These are phyloP conservation scores for Epichloe amarillans DNA, from an alignment of 2,329 filamentous ascomycete species.

Conservation along the genomic window DNA sequence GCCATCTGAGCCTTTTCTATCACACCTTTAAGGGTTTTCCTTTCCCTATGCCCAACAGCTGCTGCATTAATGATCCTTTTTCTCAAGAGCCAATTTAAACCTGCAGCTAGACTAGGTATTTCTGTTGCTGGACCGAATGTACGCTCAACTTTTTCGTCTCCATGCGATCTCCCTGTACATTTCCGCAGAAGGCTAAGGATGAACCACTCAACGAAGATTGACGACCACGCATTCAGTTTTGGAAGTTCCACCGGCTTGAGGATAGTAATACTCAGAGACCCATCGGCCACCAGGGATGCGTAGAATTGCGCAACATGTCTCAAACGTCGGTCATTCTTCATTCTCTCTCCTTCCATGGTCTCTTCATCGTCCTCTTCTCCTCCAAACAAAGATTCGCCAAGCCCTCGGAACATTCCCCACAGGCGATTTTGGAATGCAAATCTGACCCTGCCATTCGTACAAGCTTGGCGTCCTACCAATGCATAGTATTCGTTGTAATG, in stretches of 20 bases:
- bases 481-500: slow-evolving; percentile 91
- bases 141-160: slow-evolving; percentile 46
- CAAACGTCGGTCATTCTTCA: slow-evolving; percentile 35
- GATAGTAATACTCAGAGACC: slow-evolving; percentile 32
- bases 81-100: slow-evolving; percentile 67
- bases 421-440: slow-evolving; percentile 81
- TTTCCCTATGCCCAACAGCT: slow-evolving; percentile 35
- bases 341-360: slow-evolving; percentile 31
- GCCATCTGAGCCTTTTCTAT: slow-evolving; percentile 20
- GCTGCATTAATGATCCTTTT: slow-evolving; percentile 58
- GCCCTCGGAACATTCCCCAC: slow-evolving; percentile 71
- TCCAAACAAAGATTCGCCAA: slow-evolving; percentile 69
- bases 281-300: slow-evolving; percentile 34
- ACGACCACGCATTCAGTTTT: slow-evolving; percentile 63
- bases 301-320: slow-evolving; percentile 42
- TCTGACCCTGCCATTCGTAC: slow-evolving; percentile 58
- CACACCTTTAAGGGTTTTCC: slow-evolving; percentile 27
- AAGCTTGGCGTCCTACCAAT: slow-evolving; percentile 67
- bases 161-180: slow-evolving; percentile 32
- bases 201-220: slow-evolving; percentile 66
- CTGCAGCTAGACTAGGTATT: slow-evolving; percentile 54
- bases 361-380: slow-evolving; percentile 46
- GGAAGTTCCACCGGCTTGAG: slow-evolving; percentile 65
- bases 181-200: slow-evolving; percentile 63
- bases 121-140: slow-evolving; percentile 53